Conservation (phyloP, 129 eudicot genomes). For the Oenanthe sinensis region DNA sequence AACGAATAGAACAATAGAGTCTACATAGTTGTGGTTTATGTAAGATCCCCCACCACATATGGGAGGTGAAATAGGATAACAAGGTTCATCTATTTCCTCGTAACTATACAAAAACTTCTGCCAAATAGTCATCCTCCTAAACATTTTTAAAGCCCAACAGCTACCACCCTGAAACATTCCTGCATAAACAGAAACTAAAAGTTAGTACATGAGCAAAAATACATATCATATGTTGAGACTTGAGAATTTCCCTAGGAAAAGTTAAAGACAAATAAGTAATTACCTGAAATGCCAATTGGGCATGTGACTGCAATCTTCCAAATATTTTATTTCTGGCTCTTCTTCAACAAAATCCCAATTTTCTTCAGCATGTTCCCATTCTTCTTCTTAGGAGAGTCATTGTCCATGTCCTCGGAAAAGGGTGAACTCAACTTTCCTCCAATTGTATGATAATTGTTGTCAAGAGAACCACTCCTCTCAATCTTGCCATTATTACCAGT, state of each 20-base stretch:
- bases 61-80: conserved; percentile 1
- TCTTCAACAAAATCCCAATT: conserved; percentile 69
- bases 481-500: conserved; percentile 48
- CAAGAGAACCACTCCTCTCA: conserved; percentile 67
- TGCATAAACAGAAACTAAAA: background rate
- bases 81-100: background rate
- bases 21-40: conserved; percentile 1
- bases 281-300: background rate
- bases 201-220: background rate
- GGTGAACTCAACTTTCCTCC: conserved; percentile 63
- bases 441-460: conserved; percentile 31
- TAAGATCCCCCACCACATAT: background rate
- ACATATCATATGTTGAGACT: background rate
- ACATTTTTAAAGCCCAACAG: background rate
- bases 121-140: background rate
- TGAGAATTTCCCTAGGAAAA: background rate
- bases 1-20: background rate
- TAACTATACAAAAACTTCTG: conserved; percentile 8
- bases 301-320: background rate
- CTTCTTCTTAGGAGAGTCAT: conserved; percentile 69
- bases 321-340: conserved; percentile 52
- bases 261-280: background rate
- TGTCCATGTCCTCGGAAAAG: conserved; percentile 62
- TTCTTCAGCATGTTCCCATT: conserved; percentile 83
- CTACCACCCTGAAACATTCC: background rate